Base-by-base conservation (phyloP, 345 rosid species). In the Acer campestre region DNA sequence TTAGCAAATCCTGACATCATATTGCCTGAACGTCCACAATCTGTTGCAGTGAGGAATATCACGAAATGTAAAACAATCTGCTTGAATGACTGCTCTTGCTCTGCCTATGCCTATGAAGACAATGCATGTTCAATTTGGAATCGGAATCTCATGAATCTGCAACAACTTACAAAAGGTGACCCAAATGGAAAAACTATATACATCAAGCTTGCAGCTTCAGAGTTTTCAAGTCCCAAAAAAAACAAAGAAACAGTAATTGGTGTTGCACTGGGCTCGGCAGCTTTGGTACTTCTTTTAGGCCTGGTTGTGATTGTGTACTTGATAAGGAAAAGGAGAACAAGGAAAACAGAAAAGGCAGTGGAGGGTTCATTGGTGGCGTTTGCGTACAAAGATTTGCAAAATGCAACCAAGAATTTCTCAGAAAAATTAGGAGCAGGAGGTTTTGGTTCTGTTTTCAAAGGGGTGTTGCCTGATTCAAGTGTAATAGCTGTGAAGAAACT, bases 401-500 rank as follows among this genome's bases (percentile, higher is more conserved):
- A 20, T 14, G 79, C 79, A 5, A 76, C 79, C 23, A 94, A 85
- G 79, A 70, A 77, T n/a, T 77, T 77, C 49, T 77, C 75, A 1
- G 79, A 68, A 3, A 77, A 46, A 68, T 18, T 77, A n/a, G 79
- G 79, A 1, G 67, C 20, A 44, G 79, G 79, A 59, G 74, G 74
- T 44, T 77, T 77, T 20, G 79, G 79, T 25, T 77, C 74, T 27
- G 79, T 77, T 61, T 76, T 58, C 68, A 77, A 89, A 80, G 97
- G 98, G 3, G 71, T 67, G 2, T 77, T 92, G 79, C 82, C 89
- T 0, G 92, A 89, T 80, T 86, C 92, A 31, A 84, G 84, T 66
- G 84, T 79, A 71, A 79, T 94, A 64, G 98, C 94, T 1, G 95
- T 94, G 82, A 94, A 92, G 87, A 89, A 88, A 84, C 97, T 94